Conservation (phyloP, 768 basidiomycete species). For the Tephrocybe sp. region DNA sequence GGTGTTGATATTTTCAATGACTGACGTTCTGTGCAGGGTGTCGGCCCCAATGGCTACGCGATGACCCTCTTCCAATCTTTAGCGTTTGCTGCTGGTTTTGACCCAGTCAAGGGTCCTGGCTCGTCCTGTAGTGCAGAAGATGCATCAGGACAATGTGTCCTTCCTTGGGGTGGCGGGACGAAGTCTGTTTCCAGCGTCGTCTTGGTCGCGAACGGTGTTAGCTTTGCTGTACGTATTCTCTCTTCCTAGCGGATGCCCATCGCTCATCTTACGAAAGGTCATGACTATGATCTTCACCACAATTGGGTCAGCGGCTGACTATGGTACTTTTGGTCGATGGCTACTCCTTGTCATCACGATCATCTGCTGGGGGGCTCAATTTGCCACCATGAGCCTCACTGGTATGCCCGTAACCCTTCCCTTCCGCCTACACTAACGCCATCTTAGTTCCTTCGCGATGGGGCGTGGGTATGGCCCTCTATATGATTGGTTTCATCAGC, state of each 20-base stretch:
- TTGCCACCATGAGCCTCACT: slow-evolving; percentile 72
- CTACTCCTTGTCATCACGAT: slow-evolving; percentile 68
- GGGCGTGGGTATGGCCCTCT: slow-evolving; percentile 76
- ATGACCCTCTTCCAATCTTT: slow-evolving; percentile 76
- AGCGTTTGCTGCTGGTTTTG: slow-evolving; percentile 71
- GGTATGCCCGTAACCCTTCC: slow-evolving; percentile 34
- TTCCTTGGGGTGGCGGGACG: slow-evolving; percentile 75
- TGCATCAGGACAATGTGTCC: slow-evolving; percentile 72
- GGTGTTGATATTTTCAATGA: background rate
- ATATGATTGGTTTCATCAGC: slow-evolving; percentile 76
- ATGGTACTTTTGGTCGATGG: slow-evolving; percentile 78
- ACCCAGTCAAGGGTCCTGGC: slow-evolving; percentile 67
- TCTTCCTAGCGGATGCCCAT: background rate
- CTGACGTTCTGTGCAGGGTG: slow-evolving; percentile 44
- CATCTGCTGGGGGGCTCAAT: slow-evolving; percentile 82
- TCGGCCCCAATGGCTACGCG: slow-evolving; percentile 67
- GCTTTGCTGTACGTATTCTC: slow-evolving; percentile 56
- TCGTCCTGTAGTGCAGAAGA: slow-evolving; percentile 59
- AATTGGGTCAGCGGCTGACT: slow-evolving; percentile 73
- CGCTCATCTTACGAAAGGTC: slow-evolving; percentile 36
- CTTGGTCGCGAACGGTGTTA: slow-evolving; percentile 73
- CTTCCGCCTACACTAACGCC: background rate
- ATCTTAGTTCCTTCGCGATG: slow-evolving; percentile 61
- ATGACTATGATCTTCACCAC: slow-evolving; percentile 86
- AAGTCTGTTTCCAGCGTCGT: slow-evolving; percentile 76